Conservation (phyloP, 176 grass and related monocot species). For the Ampelocalamus luodianensis region DNA sequence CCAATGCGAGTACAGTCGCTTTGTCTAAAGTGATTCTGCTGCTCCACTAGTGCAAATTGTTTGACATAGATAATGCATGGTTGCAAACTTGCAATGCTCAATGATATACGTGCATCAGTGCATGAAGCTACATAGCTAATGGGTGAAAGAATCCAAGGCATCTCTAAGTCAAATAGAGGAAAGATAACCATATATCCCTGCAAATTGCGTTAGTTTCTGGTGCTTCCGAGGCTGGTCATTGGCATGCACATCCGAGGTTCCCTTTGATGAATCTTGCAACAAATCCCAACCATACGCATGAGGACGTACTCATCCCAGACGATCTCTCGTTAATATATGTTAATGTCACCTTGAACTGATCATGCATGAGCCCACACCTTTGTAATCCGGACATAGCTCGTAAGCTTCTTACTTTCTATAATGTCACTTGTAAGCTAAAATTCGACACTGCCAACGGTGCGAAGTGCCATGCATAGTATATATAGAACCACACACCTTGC, state of each 20-base stretch:
- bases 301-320: too few relatives aligned
- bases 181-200: neutral
- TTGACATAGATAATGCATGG: neutral
- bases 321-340: slow-evolving; percentile 19
- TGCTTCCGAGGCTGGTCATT: slow-evolving; percentile 1
- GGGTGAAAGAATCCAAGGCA: neutral
- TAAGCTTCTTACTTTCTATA: slow-evolving; percentile 21
- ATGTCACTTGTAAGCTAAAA: neutral
- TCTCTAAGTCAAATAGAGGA: slow-evolving; percentile 11
- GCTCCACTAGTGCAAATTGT: neutral
- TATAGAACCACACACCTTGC: neutral
- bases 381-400: neutral
- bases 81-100: neutral
- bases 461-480: neutral
- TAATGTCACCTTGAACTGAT: neutral
- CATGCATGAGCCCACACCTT: neutral
- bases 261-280: slow-evolving; percentile 13
- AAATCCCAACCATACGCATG: neutral
- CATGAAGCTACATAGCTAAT: neutral
- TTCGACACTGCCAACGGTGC: neutral
- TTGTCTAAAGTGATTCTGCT: neutral
- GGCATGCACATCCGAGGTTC: slow-evolving; percentile 22
- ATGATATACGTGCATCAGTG: neutral
- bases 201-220: slow-evolving; percentile 26
- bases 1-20: neutral